Evolutionary conservation across 805 yeast species (phyloP), one percentile per base, ranked within the genome.

Genomic region (Lachancea cidri): DNA sequence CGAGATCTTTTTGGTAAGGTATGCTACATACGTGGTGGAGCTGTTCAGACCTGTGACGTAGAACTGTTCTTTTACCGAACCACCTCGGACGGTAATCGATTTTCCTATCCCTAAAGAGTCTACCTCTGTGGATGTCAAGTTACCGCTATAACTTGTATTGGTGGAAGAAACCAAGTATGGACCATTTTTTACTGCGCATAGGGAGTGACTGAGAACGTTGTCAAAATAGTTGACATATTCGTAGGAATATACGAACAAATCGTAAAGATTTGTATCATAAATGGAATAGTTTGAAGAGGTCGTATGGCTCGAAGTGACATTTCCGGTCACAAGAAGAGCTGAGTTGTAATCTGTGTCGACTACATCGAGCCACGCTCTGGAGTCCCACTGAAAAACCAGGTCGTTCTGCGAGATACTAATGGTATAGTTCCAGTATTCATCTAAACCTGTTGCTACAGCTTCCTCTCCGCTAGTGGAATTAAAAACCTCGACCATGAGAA

Each of bases 321-420:
- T 72, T 2, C 79, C 79, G 1, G 89, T 80, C 16, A 76, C 75
- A 25, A 87, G 66, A 44, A 86, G 64, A 0, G 84, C 88, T 27
- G 85, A 74, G 14, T 70, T 66, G 52, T 76, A 74, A 61, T 86
- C 95, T 0, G 88, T 65, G 56, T 86, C 96, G 2, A 84, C 74
- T 14, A 83, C 64, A 27, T 60, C 52, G 0, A 78, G 72, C 74
- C 78, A 73, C 8, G 76, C 56, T 14, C 75, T 64, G 33, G 68
- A 66, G 57, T 81, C 87, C 84, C 86, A 83, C 54, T 81, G 86
- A 51, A 75, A 83, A 1, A 77, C 77, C 48, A 81, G 64, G 55
- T 79, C 79, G 37, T 69, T 69, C 52, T 73, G 80, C 2, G 86
- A 79, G 2, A 77, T 74, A 3, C 86, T 89, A 25, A 87, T 59